A percentile compares a stretch with the other conserved stretches of the same genome.
phyloP scores from a whole-genome alignment of 345 rosid genomes.

The Streptanthus diversifolius region DNA sequence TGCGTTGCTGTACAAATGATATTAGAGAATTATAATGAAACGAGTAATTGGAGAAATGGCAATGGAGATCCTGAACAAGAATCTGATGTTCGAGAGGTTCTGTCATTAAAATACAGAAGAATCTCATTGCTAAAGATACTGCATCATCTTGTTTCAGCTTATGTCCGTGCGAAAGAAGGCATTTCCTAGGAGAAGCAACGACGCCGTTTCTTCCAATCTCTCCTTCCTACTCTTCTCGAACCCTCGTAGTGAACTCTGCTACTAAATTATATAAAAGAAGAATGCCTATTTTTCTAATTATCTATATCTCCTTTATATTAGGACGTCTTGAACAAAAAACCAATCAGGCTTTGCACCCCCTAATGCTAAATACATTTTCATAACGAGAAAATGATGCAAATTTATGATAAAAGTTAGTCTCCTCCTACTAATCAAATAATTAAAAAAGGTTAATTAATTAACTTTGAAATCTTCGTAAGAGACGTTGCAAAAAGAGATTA shows the following conservation, averaged over 20 bases:
- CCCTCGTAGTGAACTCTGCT: neutral
- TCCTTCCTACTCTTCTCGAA: constrained; percentile 42
- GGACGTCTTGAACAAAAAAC: constrained; percentile 42
- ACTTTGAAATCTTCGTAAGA: neutral
- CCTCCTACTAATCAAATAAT: neutral
- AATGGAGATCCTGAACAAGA: neutral
- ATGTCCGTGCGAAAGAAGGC: constrained; percentile 55
- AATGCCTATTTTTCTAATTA: neutral
- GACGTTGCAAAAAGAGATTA: neutral
- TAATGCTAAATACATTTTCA: neutral
- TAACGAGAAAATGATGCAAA: neutral
- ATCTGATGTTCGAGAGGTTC: neutral
- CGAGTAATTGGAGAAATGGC: neutral
- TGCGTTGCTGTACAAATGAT: neutral
- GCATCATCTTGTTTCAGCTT: constrained; percentile 15
- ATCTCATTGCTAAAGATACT: neutral
- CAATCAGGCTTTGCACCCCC: too few relatives aligned
- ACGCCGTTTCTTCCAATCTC: constrained; percentile 43
- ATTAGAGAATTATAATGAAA: neutral
- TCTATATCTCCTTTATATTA: constrained; percentile 12
- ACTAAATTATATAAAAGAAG: too few relatives aligned
- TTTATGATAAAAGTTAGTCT: too few relatives aligned
- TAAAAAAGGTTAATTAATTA: neutral
- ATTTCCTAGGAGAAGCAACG: constrained; percentile 41
- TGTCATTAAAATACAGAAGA: neutral